Conservation (phyloP, 257 asterid genomes). For the Gentiana dahurica region DNA sequence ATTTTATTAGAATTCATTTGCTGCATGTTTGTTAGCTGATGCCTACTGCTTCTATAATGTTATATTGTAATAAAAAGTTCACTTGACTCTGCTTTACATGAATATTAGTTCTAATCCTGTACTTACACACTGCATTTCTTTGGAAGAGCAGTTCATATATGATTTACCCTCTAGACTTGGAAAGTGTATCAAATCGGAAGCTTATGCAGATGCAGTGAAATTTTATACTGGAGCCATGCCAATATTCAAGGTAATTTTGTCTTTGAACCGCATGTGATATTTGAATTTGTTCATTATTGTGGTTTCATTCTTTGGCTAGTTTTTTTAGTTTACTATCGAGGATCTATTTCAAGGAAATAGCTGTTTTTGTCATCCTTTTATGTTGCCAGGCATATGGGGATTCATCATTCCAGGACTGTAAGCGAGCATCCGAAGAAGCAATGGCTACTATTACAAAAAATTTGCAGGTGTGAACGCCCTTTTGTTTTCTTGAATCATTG, state of each 20-base stretch:
- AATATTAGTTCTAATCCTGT: constrained; percentile 13
- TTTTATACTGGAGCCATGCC: constrained; percentile 95
- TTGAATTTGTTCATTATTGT: constrained; percentile 5
- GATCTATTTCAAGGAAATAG: constrained; percentile 12
- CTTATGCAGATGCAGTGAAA: constrained; percentile 95
- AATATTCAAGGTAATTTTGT: constrained; percentile 61
- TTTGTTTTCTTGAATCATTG: too few species aligned
- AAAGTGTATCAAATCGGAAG: constrained; percentile 87
- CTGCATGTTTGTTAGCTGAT: not conserved
- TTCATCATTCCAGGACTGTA: constrained; percentile 94
- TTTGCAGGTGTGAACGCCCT: constrained; percentile 49
- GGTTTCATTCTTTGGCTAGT: constrained; percentile 3
- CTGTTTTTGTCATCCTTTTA: constrained; percentile 13
- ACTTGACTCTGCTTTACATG: constrained; percentile 5
- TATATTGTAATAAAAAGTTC: not conserved
- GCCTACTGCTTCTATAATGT: not conserved
- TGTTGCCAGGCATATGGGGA: constrained; percentile 78
- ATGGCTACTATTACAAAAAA: constrained; percentile 45
- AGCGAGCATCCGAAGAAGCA: constrained; percentile 85
- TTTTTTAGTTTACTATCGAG: not conserved
- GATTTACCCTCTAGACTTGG: constrained; percentile 89
- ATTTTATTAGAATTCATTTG: too few species aligned
- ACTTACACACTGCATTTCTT: constrained; percentile 28
- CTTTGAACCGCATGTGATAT: constrained; percentile 11
- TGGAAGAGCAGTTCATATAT: constrained; percentile 89